Base-by-base conservation (phyloP, 2,329 filamentous ascomycete species). In the Xylaria sp. region DNA sequence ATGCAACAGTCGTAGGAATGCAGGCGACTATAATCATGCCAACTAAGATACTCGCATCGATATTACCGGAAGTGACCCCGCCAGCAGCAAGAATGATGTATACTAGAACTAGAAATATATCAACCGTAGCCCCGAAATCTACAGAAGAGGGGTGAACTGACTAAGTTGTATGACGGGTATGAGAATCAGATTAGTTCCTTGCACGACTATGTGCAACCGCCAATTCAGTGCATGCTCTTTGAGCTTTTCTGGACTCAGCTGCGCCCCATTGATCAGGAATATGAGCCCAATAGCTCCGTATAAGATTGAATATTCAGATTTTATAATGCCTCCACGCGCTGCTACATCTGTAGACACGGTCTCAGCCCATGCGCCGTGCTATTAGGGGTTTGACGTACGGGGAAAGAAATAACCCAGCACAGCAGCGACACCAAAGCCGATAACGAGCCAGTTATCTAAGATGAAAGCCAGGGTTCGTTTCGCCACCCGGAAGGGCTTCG, bases 1-100 rank as follows among this genome's bases (percentile, higher is more conserved):
- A 91, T 7, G 89, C 86, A 72, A 92, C 90, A 0, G 90, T 92
- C 0, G 90, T 93, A 1, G 90, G 90, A 4, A 91, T 86, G 73
- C 87, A 90, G n/a, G 87, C 85, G 1, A 88, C 83, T 44, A 90
- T 86, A 2, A 92, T 83, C 76, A 92, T 87, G 10, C 91, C 90
- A 2, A 91, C 85, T 33, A 93, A 79, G 45, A 93, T 82, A 64
- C 88, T 87, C 0, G 86, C 82, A 61, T 91, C 88, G 73, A 92
- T 89, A 25, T 84, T 84, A 1, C 85, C 78, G 53, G 85, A 86
- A 17, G 85, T 73, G 45, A 85, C 75, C 49, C 80, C 80, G 39
- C 81, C 81, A 10, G 82, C 82, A 9, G 80, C 82, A 33, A 86
- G 78, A 58, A 81, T 79, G 66, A 85, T 83, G 68, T 80, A 82